phyloP scores from a whole-genome alignment of 2,329 filamentous ascomycete genomes.

The Gyromitra esculenta region DNA sequence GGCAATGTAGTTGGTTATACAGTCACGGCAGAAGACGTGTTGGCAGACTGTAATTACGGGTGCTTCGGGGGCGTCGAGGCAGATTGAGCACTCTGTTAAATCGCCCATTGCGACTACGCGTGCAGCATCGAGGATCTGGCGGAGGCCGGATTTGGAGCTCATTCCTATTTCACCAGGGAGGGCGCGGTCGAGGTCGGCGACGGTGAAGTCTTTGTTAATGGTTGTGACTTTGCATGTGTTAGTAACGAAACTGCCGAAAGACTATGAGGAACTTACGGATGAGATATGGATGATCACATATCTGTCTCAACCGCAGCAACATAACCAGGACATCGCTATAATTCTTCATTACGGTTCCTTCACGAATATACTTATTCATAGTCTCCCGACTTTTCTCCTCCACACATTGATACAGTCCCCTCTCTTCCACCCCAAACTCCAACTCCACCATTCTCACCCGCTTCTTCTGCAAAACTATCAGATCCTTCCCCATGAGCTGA shows the following conservation, averaged over 20 bases:
- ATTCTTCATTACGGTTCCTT: slow-evolving; percentile 67
- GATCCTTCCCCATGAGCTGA: slow-evolving; percentile 78
- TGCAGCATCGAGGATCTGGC: slow-evolving; percentile 30
- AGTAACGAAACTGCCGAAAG: neutral
- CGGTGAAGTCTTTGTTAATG: slow-evolving; percentile 32
- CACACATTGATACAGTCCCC: slow-evolving; percentile 83
- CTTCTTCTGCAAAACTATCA: slow-evolving; percentile 74
- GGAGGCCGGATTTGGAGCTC: slow-evolving; percentile 32
- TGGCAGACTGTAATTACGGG: slow-evolving; percentile 71
- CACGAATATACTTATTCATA: slow-evolving; percentile 86
- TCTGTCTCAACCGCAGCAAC: slow-evolving; percentile 85
- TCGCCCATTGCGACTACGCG: slow-evolving; percentile 23
- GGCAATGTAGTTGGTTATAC: slow-evolving; percentile 58
- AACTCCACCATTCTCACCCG: slow-evolving; percentile 70
- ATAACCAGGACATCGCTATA: slow-evolving; percentile 92
- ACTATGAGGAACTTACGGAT: slow-evolving; percentile 63
- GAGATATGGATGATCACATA: slow-evolving; percentile 91
- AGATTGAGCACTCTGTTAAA: slow-evolving; percentile 60
- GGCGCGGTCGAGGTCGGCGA: slow-evolving; percentile 34
- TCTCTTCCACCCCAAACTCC: slow-evolving; percentile 80
- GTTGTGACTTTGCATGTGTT: slow-evolving; percentile 21
- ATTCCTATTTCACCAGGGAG: neutral
- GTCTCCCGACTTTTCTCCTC: slow-evolving; percentile 85
- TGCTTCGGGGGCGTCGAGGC: slow-evolving; percentile 68
- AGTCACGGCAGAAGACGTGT: slow-evolving; percentile 71